Base-by-base conservation (phyloP, 176 grass and related monocot species). In the Melocanna baccifera region DNA sequence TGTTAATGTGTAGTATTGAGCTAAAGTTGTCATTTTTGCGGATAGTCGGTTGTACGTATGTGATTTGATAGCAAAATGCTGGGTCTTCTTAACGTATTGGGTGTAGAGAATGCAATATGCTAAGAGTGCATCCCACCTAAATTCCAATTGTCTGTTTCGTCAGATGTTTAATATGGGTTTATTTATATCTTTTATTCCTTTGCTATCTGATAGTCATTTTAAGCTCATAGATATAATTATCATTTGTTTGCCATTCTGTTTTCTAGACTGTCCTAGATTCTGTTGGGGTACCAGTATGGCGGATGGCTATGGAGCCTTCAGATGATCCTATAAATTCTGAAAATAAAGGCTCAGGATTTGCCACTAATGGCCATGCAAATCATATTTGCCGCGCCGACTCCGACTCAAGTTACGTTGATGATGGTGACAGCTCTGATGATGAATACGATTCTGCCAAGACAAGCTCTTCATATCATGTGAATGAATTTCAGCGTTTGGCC, bases 221-320 rank as follows among this genome's bases (percentile, higher is more conserved):
- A 59, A 41, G 28, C 18, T 41, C 42, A 46, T 79, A 30, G 51
- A 81, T 85, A 65, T 73, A 18, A 73, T 65, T 29, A 14, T 84
- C 13, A 58, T 58, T 48, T 5, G 15, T 87, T 77, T 77, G 22
- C 37, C 41, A 14, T 73, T 80, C 26, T 71, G 70, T 43, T 77
- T 37, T 92, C 78, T 74, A 99, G 96, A 88, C 77, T 45, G 84
- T 89, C n/a, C 64, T 99, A 79, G 91, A 96, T 83, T 92, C 90
- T 50, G 12, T 94, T 62, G 91, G 92, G 69, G 86, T 86, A 48
- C 86, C 93, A 15, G 53, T 99, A 73, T 99, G 93, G 93, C 91
- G 89, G 82, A 99, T 99, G 91, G 91, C 91, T 66, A 62, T 92
- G 52, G 97, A 96, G 71, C 97, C 97, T 83, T 75, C 59, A n/a